phyloP scores from a whole-genome alignment of 2,329 filamentous ascomycete genomes.

The Fusarium cicatricum region DNA sequence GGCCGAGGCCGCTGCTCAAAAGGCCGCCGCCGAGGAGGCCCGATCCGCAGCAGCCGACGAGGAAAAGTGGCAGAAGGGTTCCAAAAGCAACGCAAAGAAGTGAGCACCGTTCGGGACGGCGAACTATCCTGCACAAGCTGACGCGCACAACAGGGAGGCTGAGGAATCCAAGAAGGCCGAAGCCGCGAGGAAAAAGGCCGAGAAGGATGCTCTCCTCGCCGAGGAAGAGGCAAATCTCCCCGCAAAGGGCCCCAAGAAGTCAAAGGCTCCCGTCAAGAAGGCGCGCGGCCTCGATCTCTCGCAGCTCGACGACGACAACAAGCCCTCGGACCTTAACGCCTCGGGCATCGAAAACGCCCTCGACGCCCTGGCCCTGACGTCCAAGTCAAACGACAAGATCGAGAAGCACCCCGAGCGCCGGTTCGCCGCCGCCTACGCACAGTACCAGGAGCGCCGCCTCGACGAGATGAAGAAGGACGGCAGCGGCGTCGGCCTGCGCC shows the following conservation, averaged over 20 bases:
- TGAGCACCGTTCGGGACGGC: constrained; percentile 55
- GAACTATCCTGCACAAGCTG: background rate
- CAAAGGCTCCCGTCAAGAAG: constrained; percentile 74
- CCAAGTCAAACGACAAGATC: constrained; percentile 70
- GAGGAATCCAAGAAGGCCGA: constrained; percentile 75
- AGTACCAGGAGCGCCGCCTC: constrained; percentile 82
- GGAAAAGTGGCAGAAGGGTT: constrained; percentile 82
- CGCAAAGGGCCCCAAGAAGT: constrained; percentile 70
- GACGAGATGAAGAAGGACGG: constrained; percentile 87
- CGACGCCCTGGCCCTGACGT: constrained; percentile 78
- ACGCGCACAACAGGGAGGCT: constrained; percentile 43
- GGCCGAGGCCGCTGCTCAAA: constrained; percentile 83
- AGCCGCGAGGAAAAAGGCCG: constrained; percentile 90
- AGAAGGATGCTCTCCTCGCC: constrained; percentile 81
- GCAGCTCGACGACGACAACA: constrained; percentile 71
- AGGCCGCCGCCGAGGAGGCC: constrained; percentile 74
- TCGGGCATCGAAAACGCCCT: constrained; percentile 93
- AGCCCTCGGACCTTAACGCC: constrained; percentile 74
- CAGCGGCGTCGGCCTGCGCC: constrained; percentile 73
- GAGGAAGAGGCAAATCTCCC: constrained; percentile 79
- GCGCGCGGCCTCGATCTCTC: constrained; percentile 76
- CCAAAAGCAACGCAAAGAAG: constrained; percentile 90
- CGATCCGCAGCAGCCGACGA: constrained; percentile 74
- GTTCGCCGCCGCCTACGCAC: constrained; percentile 85
- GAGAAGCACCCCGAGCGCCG: constrained; percentile 89